phyloP scores from a whole-genome alignment of 208 protist species.

The Herpetomonas tarakana region DNA sequence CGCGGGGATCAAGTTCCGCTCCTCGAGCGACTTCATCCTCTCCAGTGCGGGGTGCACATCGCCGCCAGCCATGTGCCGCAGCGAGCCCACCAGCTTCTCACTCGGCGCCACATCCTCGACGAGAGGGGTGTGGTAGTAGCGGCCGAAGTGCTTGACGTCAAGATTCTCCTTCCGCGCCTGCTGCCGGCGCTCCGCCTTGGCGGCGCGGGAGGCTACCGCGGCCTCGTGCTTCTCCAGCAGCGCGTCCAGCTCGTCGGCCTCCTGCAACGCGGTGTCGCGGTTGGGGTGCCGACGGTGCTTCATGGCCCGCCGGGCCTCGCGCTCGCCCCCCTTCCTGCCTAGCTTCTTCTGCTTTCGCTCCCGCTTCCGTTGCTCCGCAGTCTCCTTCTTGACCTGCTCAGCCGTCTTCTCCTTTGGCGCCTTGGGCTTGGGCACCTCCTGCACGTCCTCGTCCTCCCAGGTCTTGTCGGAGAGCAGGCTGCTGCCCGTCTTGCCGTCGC shows the following conservation, averaged over 20 bases:
- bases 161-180: constrained; percentile 56
- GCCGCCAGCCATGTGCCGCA: constrained; percentile 72
- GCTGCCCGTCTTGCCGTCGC: constrained; percentile 36
- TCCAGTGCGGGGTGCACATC: constrained; percentile 74
- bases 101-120: constrained; percentile 67
- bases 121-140: constrained; percentile 78
- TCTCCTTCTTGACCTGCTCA: constrained; percentile 26
- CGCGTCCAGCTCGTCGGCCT: constrained; percentile 57
- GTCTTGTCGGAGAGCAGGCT: constrained; percentile 71
- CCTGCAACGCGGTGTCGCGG: constrained; percentile 38
- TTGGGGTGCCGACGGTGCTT: constrained; percentile 75
- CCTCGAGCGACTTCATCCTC: constrained; percentile 89
- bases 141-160: constrained; percentile 77
- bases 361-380: constrained; percentile 33
- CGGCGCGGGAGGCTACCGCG: neutral
- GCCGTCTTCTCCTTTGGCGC: constrained; percentile 8
- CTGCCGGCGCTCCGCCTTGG: constrained; percentile 32
- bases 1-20: constrained; percentile 85
- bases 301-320: constrained; percentile 41
- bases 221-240: constrained; percentile 33
- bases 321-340: constrained; percentile 27
- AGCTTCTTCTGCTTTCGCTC: constrained; percentile 49
- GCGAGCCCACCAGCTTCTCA: constrained; percentile 74
- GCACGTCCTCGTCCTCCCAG: constrained; percentile 76
- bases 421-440: constrained; percentile 33